Base-by-base conservation (phyloP, 129 eudicot species). In the Flaveria brownii region DNA sequence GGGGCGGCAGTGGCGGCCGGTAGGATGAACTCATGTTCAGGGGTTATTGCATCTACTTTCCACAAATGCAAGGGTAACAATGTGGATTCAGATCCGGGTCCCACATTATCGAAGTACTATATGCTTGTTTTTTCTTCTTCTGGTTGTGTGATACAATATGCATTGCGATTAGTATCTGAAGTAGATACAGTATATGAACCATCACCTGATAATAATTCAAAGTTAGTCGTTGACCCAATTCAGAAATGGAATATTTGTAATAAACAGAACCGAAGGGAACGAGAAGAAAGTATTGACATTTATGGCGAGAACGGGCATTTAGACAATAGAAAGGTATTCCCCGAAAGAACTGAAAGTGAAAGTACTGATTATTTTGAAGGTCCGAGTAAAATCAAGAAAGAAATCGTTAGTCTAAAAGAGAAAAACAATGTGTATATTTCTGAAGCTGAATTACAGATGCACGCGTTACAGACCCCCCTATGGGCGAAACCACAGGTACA, bases 211-310 rank as follows among this genome's bases (percentile, higher is more conserved):
- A 15, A 25, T 68, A 94, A 82, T 61, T 78, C 89, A 16, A 87
- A 88, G 76, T 79, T 93, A 12, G 41, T 80, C 0, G 89, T 93
- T 68, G 96, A 93, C 76, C 87, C 98, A n/a, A 88, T 90, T 26
- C 92, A 88, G 84, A 93, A 88, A 84, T 88, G 98, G 98, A 87
- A 93, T 78, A 84, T 93, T 6, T 85, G 86, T 83, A 90, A 84
- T 74, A 93, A 93, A 79, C 91, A 84, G 64, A 84, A 87, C 28
- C 85, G 90, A 50, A 85, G 88, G 80, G 89, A 85, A 43, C 82
- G 86, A 16, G 92, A 82, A 64, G 89, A 88, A 70, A 84, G 74
- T 30, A 15, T 79, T 9, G 97, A 90, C 67, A 78, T 90, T 12
- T 86, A 90, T 87, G 92, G 96, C 36, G 97, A 88, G 65, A 88